Conservation (phyloP, 352 stramenopile species). For the Globisporangium uncinulatum region DNA sequence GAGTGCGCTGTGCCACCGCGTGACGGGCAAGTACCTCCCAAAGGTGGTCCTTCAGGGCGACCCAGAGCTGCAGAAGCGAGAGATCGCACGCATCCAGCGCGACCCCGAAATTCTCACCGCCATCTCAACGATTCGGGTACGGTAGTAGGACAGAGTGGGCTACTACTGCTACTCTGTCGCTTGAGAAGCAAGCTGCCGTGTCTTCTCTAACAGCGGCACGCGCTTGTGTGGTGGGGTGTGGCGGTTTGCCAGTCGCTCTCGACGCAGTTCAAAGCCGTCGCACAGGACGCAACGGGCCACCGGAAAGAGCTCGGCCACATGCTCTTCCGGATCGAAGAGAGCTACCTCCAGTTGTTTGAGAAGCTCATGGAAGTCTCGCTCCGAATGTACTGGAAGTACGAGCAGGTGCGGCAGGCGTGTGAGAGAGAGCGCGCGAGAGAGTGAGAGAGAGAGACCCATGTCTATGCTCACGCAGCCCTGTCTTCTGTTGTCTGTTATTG, state of each 20-base stretch:
- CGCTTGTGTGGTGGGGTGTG: too few species aligned
- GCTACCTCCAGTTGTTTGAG: conserved; percentile 71
- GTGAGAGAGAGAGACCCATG: too few species aligned
- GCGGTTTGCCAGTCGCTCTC: conserved; percentile 30
- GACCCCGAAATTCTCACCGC: conserved; percentile 55
- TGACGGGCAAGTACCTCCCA: conserved; percentile 59
- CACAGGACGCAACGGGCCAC: conserved; percentile 53
- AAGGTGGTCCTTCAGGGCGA: conserved; percentile 36
- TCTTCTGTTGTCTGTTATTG: not conserved
- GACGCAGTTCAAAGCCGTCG: conserved; percentile 61
- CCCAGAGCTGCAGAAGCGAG: conserved; percentile 35
- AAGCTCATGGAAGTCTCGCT: conserved; percentile 69
- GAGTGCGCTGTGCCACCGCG: conserved; percentile 54
- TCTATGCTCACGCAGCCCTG: too few species aligned
- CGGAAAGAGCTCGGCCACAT: conserved; percentile 57
- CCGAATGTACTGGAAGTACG: conserved; percentile 68
- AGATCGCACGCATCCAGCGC: conserved; percentile 49
- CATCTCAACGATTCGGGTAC: conserved; percentile 40
- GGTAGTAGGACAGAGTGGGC: not conserved
- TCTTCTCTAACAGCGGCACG: too few species aligned
- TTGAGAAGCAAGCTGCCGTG: too few species aligned
- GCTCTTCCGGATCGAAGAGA: conserved; percentile 68
- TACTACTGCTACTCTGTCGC: too few species aligned
- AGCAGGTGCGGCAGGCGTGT: conserved; percentile 21
- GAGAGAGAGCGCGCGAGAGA: too few species aligned